Percentiles rank a stretch among this genome's conserved stretches.
phyloP scores from a whole-genome alignment of 306 rosid genomes.

The Vigna radiata region DNA sequence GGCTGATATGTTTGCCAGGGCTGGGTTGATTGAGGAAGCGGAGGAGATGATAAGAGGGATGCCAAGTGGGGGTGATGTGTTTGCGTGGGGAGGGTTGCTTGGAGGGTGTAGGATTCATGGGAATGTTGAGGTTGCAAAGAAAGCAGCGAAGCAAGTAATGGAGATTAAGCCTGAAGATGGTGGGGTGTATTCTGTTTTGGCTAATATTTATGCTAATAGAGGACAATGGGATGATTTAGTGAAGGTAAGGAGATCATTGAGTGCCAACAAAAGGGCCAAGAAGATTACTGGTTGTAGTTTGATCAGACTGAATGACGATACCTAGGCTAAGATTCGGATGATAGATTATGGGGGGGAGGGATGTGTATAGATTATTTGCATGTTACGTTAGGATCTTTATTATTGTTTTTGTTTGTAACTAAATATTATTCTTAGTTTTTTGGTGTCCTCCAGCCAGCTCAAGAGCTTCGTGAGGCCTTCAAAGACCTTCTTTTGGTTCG shows the following conservation, averaged over 20 bases:
- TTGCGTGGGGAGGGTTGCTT: constrained; percentile 83
- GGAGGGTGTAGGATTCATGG: constrained; percentile 86
- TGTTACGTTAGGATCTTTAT: neutral
- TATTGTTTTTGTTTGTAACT: neutral
- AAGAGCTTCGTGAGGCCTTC: neutral
- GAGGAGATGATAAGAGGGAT: constrained; percentile 61
- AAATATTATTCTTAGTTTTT: neutral
- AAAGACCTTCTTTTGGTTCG: neutral
- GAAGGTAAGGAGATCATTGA: constrained; percentile 59
- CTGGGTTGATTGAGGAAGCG: constrained; percentile 72
- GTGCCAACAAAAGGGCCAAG: constrained; percentile 60
- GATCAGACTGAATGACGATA: constrained; percentile 51
- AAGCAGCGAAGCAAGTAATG: constrained; percentile 74
- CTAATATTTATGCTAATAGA: constrained; percentile 65
- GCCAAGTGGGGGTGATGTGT: constrained; percentile 76
- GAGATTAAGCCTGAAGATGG: constrained; percentile 83
- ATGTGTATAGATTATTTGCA: constrained; percentile 14
- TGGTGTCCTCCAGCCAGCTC: neutral
- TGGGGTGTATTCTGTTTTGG: constrained; percentile 79
- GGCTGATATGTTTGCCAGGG: constrained; percentile 79
- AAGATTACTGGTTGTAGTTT: constrained; percentile 64
- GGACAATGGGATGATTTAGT: constrained; percentile 75
- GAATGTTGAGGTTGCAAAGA: constrained; percentile 65
- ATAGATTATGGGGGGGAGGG: neutral
- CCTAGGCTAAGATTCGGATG: constrained; percentile 5